Base-by-base conservation (phyloP, 768 basidiomycete species). In the Mycena polygramma region DNA sequence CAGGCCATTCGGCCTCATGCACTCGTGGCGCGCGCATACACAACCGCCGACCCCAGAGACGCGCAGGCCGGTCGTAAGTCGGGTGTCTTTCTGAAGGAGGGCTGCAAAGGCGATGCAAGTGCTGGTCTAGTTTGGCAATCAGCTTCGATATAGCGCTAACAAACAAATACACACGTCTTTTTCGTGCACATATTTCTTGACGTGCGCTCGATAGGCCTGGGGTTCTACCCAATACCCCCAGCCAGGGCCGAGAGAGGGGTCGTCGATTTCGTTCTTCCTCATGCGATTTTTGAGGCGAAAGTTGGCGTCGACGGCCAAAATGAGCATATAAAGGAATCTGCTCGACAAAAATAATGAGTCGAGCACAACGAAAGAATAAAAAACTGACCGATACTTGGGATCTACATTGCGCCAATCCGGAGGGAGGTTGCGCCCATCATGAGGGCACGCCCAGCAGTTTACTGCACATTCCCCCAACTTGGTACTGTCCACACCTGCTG, bases 251-350 rank as follows among this genome's bases (percentile, higher is more conserved):
- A 73, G 35, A 1, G 68, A n/a, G 0, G 69, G 70, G 37, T 74
- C 73, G 4, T 67, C 48, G 13, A 60, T 55, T 20, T 68, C 61
- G 51, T 68, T 72, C 2, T 51, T 41, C 7, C 45, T 55, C 36
- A 61, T 37, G 14, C 68, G 69, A 19, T 75, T 72, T 26, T 78
- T 79, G 14, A 78, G 64, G 5, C 63, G 57, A 63, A 79, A 79
- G 45, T 78, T 78, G 11, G 78, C 78, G 65, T 79, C 75, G 9
- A 77, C 59, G 1, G 77, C 68, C 26, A 79, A 41, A 14, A 76
- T 36, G 0, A 75, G 48, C 46, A 65, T 73, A 57, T 76, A 77
- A 0, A 78, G 43, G 30, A 67, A 79, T 45, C 78, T 79, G n/a
- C n/a, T n/a, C n/a, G n/a, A n/a, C n/a, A n/a, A n/a, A n/a, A n/a